Evolutionary conservation across 1,139 yeast species (phyloP), one percentile per base, ranked within the genome.

Genomic region (Pichia sp.): DNA sequence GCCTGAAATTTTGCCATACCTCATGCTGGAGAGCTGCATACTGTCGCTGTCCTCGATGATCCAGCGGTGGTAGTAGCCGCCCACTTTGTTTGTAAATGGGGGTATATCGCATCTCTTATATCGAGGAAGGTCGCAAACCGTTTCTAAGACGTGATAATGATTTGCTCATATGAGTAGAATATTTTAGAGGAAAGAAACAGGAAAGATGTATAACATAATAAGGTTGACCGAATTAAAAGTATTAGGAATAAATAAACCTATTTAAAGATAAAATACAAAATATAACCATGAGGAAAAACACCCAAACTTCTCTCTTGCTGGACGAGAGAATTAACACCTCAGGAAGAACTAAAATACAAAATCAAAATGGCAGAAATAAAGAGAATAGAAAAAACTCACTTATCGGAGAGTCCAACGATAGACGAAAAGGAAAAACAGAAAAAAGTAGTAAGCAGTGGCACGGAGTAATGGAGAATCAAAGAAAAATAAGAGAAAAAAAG

Each of bases 211-310:
- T 32, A n/a, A 41, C 11, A 41, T 10, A 41, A 41, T 16, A 41
- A 41, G 15, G 11, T 41, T 41, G n/a, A n/a, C 29, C 29, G 29
- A 44, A 44, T 32, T 32, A 32, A 13, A 32, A 41, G 15, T 16
- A 41, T 8, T 41, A 41, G 44, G 26, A 43, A 43, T 26, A 43
- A 19, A 19, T 26, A 29, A 43, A 29, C 23, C 15, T 43, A 31
- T 43, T 5, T 15, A 45, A 26, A 19, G 31, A 44, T 45, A 45
- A 45, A 45, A 45, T 45, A 45, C 47, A 45, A 45, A 45, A 23
- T 29, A 45, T 30, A 13, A 10, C 36, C 47, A 23, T 31, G 15
- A 45, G 31, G 34, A 45, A 44, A 29, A 15, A 6, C 23, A 8
- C 31, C 16, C 13, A 45, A 19, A 45, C 5, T 29, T 32, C 13